Evolutionary conservation across 805 yeast genomes (phyloP), one percentile per base, ranked within the genome.

Genomic region (Sporopachydermia lactativora): DNA sequence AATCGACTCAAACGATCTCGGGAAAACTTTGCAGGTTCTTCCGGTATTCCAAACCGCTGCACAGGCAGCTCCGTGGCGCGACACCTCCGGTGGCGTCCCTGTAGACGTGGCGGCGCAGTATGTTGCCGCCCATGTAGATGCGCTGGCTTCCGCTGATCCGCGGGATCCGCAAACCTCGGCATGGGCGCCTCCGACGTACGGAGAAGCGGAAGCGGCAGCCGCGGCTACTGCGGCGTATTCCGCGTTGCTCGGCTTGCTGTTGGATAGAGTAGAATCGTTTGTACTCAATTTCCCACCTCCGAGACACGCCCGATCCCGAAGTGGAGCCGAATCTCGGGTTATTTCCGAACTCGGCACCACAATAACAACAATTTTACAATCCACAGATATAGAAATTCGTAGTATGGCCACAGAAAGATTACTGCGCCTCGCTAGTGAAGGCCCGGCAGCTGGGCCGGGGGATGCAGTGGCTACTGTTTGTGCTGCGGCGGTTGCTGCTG

Each of bases 1-100:
- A 19, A 75, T 92, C 18, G 97, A 92, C 54, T 73, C 88, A 1
- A 92, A 88, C 54, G 98, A 92, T 57, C 66, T 85, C 39, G 67
- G 65, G 11, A 73, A 88, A 52, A 78, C 95, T 0, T 65, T 76
- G 13, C 69, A 74, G 40, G 71, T 94, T 0, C 59, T 88, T 35
- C 71, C 77, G 43, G 68, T 81, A 15, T 69, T 92, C 42, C 79
- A 83, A 6, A 66, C 83, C 0, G 71, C 79, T 17, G 77, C 85
- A 1, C 65, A 80, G 4, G 79, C 77, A 42, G 71, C 81, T 2
- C 96, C 96, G 1, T 66, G 86, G 45, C 62, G 64, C 18, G 84
- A 81, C 49, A 51, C 82, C 6, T n/a, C n/a, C n/a, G n/a, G n/a
- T n/a, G n/a, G n/a, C n/a, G n/a, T n/a, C n/a, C 66, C 3, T 15